phyloP scores from a whole-genome alignment of 345 rosid species.

The Raphanus raphanistrum region DNA sequence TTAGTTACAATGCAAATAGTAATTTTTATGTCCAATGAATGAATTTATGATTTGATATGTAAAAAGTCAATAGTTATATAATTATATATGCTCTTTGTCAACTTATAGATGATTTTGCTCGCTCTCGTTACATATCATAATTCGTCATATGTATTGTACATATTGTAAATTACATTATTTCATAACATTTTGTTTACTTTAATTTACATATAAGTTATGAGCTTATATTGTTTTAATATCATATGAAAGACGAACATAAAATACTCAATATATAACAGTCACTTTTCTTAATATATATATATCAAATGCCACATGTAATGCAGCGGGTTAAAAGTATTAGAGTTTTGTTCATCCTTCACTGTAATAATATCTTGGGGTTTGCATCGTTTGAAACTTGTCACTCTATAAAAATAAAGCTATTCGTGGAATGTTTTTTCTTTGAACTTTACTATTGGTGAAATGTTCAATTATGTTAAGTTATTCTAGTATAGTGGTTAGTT shows the following conservation, averaged over 20 bases:
- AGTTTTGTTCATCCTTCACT: too few species aligned
- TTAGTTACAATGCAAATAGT: neutral
- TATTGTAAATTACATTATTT: neutral
- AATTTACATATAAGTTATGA: neutral
- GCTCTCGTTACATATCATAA: neutral
- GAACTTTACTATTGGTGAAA: neutral
- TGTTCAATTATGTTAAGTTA: slow-evolving; percentile 1
- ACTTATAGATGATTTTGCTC: neutral
- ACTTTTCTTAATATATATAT: neutral
- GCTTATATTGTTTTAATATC: neutral
- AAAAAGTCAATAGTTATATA: neutral
- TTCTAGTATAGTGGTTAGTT: neutral
- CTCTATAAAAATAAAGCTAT: neutral
- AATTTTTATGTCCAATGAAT: neutral
- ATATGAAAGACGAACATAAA: neutral
- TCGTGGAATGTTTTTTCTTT: neutral
- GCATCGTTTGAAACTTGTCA: too few species aligned
- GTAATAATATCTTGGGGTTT: too few species aligned
- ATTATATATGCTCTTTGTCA: neutral
- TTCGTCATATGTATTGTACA: neutral
- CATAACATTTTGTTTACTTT: neutral
- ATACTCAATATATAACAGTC: neutral
- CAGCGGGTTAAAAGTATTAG: neutral
- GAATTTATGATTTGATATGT: neutral
- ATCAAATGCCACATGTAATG: neutral